Evolutionary conservation across 2,329 filamentous ascomycete genomes (phyloP), one percentile per base, ranked within the genome.

Genomic region (Monosporascus sp.): DNA sequence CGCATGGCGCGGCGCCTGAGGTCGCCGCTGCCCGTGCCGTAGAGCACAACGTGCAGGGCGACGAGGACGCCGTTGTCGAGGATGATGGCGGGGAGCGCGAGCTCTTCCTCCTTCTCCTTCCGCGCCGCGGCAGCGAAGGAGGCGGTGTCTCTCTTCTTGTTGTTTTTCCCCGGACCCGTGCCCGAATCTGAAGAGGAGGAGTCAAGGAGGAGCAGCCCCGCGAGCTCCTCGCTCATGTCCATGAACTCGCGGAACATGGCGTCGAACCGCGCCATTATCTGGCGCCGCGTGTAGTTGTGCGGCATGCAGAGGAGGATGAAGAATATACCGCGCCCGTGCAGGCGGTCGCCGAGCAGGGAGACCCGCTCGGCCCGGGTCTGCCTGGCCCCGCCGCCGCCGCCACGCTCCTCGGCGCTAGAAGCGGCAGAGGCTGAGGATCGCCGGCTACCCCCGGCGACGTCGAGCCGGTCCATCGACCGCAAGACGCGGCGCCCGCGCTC

Each of bases 21-120:
- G 31, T 44, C 41, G 6, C 38, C 18, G 24, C 48, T 37, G 6
- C 37, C 25, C 3, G 47, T 24, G 24, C 24, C 38, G 22, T 47
- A 50, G 3, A 52, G 6, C 8, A 38, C 39, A 2, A 46, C 41
- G 22, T 52, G 47, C 20, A 55, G 20, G 8, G 25, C 37, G 27
- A 52, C 27, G 17, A 55, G 37, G 11, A 50, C 6, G 14, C 53
- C 53, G 11, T 31, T 47, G 27, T 55, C 53, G 27, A 55, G 35
- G 14, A 44, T 44, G 31, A 55, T 37, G 18, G 47, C 50, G 7
- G 45, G 50, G 17, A 47, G 25, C 17, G 18, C 6, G 3, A 35
- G 9, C 9, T 11, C 31, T 4, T 5, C 31, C 27, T 14, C 31
- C 31, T 14, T 14, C 31, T 35, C 31, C 31, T 14, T 35, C 31